Conservation (phyloP, 1,284 basidiomycete genomes). For the Cutaneotrichosporon cutaneum region DNA sequence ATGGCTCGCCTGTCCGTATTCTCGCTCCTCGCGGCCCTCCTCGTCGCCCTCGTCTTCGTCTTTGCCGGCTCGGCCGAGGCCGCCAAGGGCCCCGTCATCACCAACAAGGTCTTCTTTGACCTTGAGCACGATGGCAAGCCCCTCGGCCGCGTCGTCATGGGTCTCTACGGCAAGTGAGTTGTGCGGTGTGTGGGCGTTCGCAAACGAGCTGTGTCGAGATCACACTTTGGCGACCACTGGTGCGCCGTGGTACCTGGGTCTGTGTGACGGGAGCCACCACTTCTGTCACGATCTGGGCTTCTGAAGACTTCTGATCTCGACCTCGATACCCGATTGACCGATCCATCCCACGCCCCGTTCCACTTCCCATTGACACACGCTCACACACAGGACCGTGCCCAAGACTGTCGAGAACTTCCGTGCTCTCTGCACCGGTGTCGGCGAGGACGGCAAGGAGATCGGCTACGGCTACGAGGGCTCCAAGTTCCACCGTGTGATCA, state of each 20-base stretch:
- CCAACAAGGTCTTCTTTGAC: slow-evolving; percentile 88
- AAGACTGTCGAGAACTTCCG: slow-evolving; percentile 71
- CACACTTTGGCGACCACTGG: too few relatives aligned
- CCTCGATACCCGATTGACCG: not conserved
- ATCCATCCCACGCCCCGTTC: not conserved
- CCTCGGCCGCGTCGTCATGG: slow-evolving; percentile 77
- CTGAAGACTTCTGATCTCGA: not conserved
- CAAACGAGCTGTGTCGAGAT: not conserved
- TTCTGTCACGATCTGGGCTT: not conserved
- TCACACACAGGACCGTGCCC: slow-evolving; percentile 66
- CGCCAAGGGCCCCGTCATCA: slow-evolving; percentile 67
- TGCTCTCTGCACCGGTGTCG: slow-evolving; percentile 68
- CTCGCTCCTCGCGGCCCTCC: slow-evolving; percentile 64
- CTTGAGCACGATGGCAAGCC: slow-evolving; percentile 81
- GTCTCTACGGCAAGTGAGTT: slow-evolving; percentile 73
- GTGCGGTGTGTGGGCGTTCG: not conserved
- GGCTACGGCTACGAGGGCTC: slow-evolving; percentile 70
- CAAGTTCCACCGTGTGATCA: slow-evolving; percentile 69
- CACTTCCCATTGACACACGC: not conserved
- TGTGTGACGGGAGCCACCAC: not conserved
- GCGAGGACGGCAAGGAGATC: slow-evolving; percentile 72
- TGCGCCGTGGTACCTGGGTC: too few relatives aligned
- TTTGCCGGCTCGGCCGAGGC: slow-evolving; percentile 40
- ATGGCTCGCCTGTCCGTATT: slow-evolving; percentile 62
- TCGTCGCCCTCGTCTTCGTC: slow-evolving; percentile 61